Evolutionary conservation across 129 eudicot species (phyloP), one percentile per base, ranked within the genome.

Genomic region (Solidago caesia): DNA sequence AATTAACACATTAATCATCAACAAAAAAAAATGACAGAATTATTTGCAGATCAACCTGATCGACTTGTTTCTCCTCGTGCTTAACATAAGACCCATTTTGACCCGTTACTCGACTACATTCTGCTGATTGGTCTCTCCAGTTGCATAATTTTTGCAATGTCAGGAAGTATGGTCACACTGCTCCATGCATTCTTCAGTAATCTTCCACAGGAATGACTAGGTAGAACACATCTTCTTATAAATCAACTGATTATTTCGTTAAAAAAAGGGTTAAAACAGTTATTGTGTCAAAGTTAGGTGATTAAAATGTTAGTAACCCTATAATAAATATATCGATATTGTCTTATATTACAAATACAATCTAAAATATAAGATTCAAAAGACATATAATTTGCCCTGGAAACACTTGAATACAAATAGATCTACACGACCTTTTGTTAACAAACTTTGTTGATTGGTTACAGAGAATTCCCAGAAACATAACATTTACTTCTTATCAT

Each of bases 191-290:
- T 91, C 75, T 91, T 91, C 74, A 79, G 91, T 59, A 91, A 89
- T 74, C 96, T 91, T 77, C 97, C 97, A 46, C 86, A 85, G 43
- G 91, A 89, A 81, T 91, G 97, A 96, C 76, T 91, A 9, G 96
- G 89, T 71, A 91, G 89, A 26, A 68, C 92, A 10, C 90, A 91
- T 78, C 86, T 87, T 8, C 79, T 92, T 67, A 71, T 87, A 48
- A 89, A 85, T 76, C 96, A 87, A 71, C 84, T 87, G 27, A 83
- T 21, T 21, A 21, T 21, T 21, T 21, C 21, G 21, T 21, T 21
- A 21, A 21, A 21, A 21, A 21, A 21, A 21, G 21, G 21, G 21
- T 21, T 21, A 21, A 21, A 21, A 21, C 21, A 21, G 21, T 21
- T 21, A 21, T 21, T 21, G 21, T 21, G 21, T 21, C 21, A 21